Percentiles rank a stretch among this genome's conserved stretches.
These are phyloP conservation scores for Phytophthora aleatoria DNA, from an alignment of 352 stramenopile species.

Conservation along the genomic window DNA sequence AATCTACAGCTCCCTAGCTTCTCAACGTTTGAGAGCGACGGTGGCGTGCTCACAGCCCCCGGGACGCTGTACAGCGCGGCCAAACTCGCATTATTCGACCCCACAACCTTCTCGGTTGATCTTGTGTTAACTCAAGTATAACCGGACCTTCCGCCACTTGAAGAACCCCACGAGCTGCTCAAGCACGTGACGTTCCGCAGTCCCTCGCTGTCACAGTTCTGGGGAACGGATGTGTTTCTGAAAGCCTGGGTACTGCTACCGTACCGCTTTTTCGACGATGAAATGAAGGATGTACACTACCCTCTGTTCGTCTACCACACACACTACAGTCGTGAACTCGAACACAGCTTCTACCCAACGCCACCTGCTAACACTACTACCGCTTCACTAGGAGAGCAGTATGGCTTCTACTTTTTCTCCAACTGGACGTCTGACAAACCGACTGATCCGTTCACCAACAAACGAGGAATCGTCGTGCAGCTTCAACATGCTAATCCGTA, in stretches of 20 bases:
- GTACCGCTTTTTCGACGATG: constrained; percentile 64
- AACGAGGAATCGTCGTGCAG: constrained; percentile 75
- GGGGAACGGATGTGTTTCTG: constrained; percentile 68
- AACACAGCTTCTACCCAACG: constrained; percentile 52
- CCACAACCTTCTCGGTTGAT: constrained; percentile 38
- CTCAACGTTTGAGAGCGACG: constrained; percentile 60
- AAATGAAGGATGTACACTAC: constrained; percentile 61
- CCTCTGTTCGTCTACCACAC: constrained; percentile 80
- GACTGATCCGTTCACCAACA: constrained; percentile 59
- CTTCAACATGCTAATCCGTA: constrained; percentile 80
- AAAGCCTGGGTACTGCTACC: constrained; percentile 77
- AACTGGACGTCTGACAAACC: constrained; percentile 71
- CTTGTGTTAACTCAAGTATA: constrained; percentile 58
- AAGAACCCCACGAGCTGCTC: constrained; percentile 56
- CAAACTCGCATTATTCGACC: constrained; percentile 51
- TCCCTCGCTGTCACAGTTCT: constrained; percentile 63
- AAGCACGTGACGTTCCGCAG: constrained; percentile 75
- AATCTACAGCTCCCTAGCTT: constrained; percentile 56
- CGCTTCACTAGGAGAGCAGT: constrained; percentile 42
- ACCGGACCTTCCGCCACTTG: constrained; percentile 38
- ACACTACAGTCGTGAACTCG: constrained; percentile 70
- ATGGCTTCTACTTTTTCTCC: constrained; percentile 69
- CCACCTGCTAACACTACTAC: constrained; percentile 33
- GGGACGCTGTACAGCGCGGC: constrained; percentile 65
- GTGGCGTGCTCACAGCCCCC: constrained; percentile 56